Base-by-base conservation (phyloP, 306 rosid species). In the Delonix regia region DNA sequence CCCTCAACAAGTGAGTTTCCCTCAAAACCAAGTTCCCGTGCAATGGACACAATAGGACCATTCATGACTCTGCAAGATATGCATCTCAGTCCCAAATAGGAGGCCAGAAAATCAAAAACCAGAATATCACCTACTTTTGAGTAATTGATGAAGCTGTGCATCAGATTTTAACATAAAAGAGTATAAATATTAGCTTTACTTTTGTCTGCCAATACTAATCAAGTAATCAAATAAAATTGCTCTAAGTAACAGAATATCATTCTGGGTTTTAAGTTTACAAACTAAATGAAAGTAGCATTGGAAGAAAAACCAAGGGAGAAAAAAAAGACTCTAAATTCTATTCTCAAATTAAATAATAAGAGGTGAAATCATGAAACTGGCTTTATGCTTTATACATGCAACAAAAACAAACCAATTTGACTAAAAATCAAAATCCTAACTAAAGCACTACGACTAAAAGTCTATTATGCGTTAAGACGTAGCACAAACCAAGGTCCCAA, bases 1-100 rank as follows among this genome's bases (percentile, higher is more conserved):
- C 98, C 97, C 87, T 94, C 96, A 56, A 90, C 74, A 42, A 90
- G 86, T 27, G 97, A 72, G 71, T 94, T 90, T 66, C 98, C 97
- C 59, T 86, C 90, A 82, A 91, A 94, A 75, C 96, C 96, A 36
- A 94, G 98, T 56, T 94, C 98, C 11, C 86, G 89, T 25, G 96
- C 96, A 74, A 94, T 79, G 74, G 96, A 87, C 67, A 91, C 88
- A 77, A 91, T 90, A 36, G 97, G 98, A 66, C 98, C 98, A 77
- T 94, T 91, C 97, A 94, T 81, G 56, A 94, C 96, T 67, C 96
- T 94, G 87, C 82, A 72, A 79, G 76, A 78, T 33, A 68, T 55
- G 56, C 82, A 84, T 53, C 45, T 42, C 51, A 49, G 34, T 71
- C 77, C 33, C 47, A 80, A 45, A 45, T 55, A 27, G 38, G 19